Evolutionary conservation across 208 protist genomes (phyloP).

Genomic region (Leishmania turanica): DNA sequence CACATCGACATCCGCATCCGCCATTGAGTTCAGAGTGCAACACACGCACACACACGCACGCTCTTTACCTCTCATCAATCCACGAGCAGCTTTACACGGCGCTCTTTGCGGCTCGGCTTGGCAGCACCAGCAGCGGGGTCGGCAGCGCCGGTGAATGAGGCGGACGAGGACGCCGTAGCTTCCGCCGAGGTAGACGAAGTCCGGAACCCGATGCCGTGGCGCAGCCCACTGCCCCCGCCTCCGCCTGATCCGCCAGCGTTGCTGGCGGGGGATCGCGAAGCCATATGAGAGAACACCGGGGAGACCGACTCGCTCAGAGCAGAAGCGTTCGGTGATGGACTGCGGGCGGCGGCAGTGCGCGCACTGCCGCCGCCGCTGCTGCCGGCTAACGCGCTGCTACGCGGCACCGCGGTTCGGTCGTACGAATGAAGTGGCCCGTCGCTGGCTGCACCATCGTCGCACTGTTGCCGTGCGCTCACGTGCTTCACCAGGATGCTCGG

Average conservation of each 20-base stretch:
- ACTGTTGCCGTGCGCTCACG: background rate
- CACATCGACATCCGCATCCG: background rate
- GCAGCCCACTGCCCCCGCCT: slow-evolving; percentile 28
- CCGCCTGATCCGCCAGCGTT: slow-evolving; percentile 4
- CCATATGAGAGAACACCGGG: slow-evolving; percentile 3
- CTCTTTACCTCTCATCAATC: slow-evolving; percentile 31
- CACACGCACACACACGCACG: background rate
- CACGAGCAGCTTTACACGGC: slow-evolving; percentile 54
- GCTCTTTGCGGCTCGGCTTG: slow-evolving; percentile 32
- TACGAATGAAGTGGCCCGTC: slow-evolving; percentile 19
- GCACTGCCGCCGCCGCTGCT: background rate
- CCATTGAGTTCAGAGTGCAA: background rate
- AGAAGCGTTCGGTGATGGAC: slow-evolving; percentile 9
- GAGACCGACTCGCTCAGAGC: background rate
- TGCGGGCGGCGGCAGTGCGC: slow-evolving; percentile 7
- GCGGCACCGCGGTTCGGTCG: slow-evolving; percentile 22
- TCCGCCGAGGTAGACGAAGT: slow-evolving; percentile 22
- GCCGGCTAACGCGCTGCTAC: slow-evolving; percentile 18
- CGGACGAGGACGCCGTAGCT: background rate
- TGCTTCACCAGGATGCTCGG: slow-evolving; percentile 29
- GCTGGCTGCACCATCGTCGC: background rate
- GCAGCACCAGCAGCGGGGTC: slow-evolving; percentile 5
- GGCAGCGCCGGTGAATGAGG: background rate
- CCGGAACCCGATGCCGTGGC: slow-evolving; percentile 43
- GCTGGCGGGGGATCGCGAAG: slow-evolving; percentile 10